These are phyloP conservation scores for Diaporthe citri DNA, from an alignment of 2,329 filamentous ascomycete species.

Conservation along the genomic window DNA sequence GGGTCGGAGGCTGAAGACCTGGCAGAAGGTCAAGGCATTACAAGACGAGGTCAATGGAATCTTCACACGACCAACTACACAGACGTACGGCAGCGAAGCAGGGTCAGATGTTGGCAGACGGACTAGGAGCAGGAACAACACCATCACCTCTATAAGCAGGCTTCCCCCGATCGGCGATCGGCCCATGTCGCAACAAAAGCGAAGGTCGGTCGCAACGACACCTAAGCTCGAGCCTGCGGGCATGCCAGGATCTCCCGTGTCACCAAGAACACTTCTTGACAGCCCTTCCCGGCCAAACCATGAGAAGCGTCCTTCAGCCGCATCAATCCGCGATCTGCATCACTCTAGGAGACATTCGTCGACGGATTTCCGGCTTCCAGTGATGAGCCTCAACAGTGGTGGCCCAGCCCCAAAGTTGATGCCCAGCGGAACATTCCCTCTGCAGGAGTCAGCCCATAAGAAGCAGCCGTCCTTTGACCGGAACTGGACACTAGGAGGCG, in stretches of 20 bases:
- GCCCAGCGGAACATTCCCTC: conserved; percentile 58
- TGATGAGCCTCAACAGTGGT: conserved; percentile 48
- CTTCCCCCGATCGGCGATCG: conserved; percentile 58
- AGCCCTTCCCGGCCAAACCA: conserved; percentile 63
- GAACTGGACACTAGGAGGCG: conserved; percentile 75
- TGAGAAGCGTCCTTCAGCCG: conserved; percentile 78
- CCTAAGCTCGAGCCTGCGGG: conserved; percentile 59
- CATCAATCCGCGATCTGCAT: conserved; percentile 84
- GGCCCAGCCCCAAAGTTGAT: conserved; percentile 57
- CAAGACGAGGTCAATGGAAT: conserved; percentile 84
- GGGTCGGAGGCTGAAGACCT: conserved; percentile 89
- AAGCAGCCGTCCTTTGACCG: conserved; percentile 78
- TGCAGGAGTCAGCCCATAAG: conserved; percentile 62
- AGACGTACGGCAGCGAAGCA: conserved; percentile 69
- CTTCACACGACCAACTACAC: conserved; percentile 63
- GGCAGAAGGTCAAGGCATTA: conserved; percentile 94
- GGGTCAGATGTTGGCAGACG: conserved; percentile 67
- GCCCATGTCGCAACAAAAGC: conserved; percentile 61
- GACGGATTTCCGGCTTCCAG: conserved; percentile 74
- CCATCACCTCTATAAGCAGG: conserved; percentile 62
- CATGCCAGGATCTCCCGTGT: conserved; percentile 53
- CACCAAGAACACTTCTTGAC: conserved; percentile 55
- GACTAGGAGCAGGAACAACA: conserved; percentile 68
- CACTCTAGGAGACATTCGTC: conserved; percentile 87
- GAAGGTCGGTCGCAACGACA: conserved; percentile 64